Conservation (phyloP, 768 basidiomycete species). For the Mycena rebaudengoi region DNA sequence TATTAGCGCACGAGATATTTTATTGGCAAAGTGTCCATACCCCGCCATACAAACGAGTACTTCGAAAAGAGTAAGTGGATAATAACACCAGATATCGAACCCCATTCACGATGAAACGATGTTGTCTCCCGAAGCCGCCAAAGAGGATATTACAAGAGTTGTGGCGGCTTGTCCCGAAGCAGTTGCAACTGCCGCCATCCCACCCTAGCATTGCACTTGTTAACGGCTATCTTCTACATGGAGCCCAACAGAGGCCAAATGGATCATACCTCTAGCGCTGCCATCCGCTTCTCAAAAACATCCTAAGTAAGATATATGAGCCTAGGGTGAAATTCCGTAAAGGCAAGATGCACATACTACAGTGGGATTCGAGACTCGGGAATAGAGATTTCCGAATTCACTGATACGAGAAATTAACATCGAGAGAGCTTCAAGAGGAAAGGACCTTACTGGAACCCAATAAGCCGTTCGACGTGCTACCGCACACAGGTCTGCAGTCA, state of each 20-base stretch:
- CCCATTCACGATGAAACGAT: constrained; percentile 62
- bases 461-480: neutral
- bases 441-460: neutral
- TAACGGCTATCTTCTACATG: too few relatives aligned
- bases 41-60: constrained; percentile 64
- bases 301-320: constrained; percentile 46
- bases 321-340: neutral
- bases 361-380: constrained; percentile 64
- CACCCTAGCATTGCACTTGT: too few relatives aligned
- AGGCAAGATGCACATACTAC: constrained; percentile 50
- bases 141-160: constrained; percentile 63
- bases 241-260: too few relatives aligned
- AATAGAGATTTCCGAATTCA: constrained; percentile 60
- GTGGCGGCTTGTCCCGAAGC: constrained; percentile 71
- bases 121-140: constrained; percentile 66
- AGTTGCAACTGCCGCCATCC: constrained; percentile 63
- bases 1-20: neutral
- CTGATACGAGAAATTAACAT: constrained; percentile 24
- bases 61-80: constrained; percentile 24
- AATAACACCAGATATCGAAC: neutral
- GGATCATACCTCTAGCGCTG: too few relatives aligned
- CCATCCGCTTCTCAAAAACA: too few relatives aligned
- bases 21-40: constrained; percentile 34
- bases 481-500: neutral
- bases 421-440: neutral